Conservation (phyloP, 192 early-diverging fungal genomes). For the Rhizophagus prolifer region DNA sequence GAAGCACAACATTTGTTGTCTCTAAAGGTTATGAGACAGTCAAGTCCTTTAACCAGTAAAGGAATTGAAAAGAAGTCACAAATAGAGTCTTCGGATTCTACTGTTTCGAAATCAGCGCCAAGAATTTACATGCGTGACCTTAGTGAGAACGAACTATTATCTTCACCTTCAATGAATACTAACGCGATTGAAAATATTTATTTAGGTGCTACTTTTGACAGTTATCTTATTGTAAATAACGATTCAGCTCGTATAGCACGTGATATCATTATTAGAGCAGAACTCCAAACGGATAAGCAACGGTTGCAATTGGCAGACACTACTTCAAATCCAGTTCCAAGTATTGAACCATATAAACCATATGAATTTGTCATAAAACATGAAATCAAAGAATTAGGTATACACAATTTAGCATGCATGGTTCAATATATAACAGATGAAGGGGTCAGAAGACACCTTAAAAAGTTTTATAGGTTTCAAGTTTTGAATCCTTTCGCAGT, state of each 20-base stretch:
- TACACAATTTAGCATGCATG: slow-evolving; percentile 88
- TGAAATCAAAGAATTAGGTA: slow-evolving; percentile 94
- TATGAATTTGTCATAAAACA: slow-evolving; percentile 80
- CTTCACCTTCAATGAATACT: background rate
- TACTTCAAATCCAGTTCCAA: slow-evolving; percentile 29
- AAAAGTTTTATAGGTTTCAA: slow-evolving; percentile 96
- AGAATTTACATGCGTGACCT: background rate
- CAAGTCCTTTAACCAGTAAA: background rate
- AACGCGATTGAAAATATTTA: background rate
- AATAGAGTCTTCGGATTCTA: background rate
- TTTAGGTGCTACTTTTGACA: background rate
- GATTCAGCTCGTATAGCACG: background rate
- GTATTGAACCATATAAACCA: slow-evolving; percentile 67
- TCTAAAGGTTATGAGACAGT: background rate
- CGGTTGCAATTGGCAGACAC: background rate
- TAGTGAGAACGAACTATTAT: background rate
- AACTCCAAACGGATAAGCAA: background rate
- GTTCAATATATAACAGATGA: slow-evolving; percentile 75
- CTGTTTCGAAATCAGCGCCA: background rate
- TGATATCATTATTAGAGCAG: background rate
- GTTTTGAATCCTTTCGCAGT: slow-evolving; percentile 94
- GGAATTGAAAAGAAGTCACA: background rate
- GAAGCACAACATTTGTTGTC: background rate
- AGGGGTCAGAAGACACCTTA: slow-evolving; percentile 67
- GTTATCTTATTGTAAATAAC: background rate